Conservation (phyloP, 1,284 basidiomycete genomes). For the Melampsora americana region DNA sequence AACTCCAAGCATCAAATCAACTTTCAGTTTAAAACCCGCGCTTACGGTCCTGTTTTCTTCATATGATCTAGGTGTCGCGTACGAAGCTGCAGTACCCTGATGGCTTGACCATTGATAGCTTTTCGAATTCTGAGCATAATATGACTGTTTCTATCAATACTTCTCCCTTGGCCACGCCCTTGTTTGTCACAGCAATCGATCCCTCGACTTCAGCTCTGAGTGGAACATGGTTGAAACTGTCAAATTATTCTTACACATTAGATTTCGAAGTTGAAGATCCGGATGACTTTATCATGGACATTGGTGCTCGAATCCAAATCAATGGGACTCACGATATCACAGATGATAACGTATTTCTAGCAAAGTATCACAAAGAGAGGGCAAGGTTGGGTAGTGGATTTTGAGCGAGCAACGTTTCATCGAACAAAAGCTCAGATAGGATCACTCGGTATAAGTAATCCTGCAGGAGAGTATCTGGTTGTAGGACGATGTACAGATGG, state of each 20-base stretch:
- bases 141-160: neutral
- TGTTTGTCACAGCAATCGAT: slow-evolving; percentile 11
- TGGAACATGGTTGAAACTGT: neutral
- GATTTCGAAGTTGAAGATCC: slow-evolving; percentile 12
- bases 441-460: neutral
- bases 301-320: neutral
- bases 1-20: neutral
- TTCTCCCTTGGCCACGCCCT: neutral
- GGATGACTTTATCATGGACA: slow-evolving; percentile 1
- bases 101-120: slow-evolving; percentile 1
- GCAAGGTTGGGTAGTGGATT: slow-evolving; percentile 1
- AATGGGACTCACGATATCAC: neutral
- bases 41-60: neutral
- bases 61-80: neutral
- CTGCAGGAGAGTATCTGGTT: slow-evolving; percentile 2
- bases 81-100: neutral
- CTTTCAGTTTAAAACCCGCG: neutral
- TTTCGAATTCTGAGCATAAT: neutral
- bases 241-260: slow-evolving; percentile 1
- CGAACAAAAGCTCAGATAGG: neutral
- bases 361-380: slow-evolving; percentile 8
- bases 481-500: neutral
- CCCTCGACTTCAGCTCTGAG: slow-evolving; percentile 9
- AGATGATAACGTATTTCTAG: slow-evolving; percentile 8
- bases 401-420: neutral